Evolutionary conservation across 805 yeast genomes (phyloP).

Genomic region (Debaryomyces tyrocola): DNA sequence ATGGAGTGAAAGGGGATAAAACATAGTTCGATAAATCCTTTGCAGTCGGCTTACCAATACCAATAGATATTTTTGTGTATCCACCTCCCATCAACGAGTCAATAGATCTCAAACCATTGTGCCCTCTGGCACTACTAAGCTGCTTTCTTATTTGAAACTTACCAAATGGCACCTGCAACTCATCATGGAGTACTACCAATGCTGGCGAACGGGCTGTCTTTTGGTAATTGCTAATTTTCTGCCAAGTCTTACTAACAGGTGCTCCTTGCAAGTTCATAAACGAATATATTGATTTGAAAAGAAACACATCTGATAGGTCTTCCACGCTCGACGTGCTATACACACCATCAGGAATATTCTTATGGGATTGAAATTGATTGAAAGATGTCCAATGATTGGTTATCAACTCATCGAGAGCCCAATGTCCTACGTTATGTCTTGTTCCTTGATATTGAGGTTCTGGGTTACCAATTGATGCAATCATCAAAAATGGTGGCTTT

Average conservation of each 20-base stretch:
- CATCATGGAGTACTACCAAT: conserved; percentile 75
- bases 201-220: conserved; percentile 24
- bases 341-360: conserved; percentile 19
- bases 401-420: conserved; percentile 39
- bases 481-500: conserved; percentile 20
- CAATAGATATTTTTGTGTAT: conserved; percentile 70
- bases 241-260: conserved; percentile 52
- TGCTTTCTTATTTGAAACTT: conserved; percentile 60
- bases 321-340: conserved; percentile 15
- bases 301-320: conserved; percentile 28
- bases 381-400: conserved; percentile 22
- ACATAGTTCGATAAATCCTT: conserved; percentile 65
- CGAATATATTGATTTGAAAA: conserved; percentile 50
- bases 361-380: conserved; percentile 16
- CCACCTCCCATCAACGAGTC: conserved; percentile 45
- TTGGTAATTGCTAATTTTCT: conserved; percentile 25
- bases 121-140: conserved; percentile 71
- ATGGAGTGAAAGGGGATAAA: conserved; percentile 47
- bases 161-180: conserved; percentile 66
- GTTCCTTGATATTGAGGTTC: conserved; percentile 59
- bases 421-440: conserved; percentile 79
- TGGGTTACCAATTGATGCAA: conserved; percentile 77
- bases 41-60: conserved; percentile 67
- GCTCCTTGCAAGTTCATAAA: conserved; percentile 74
- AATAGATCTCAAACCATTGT: conserved; percentile 75